Evolutionary conservation across 345 rosid genomes (phyloP), one percentile per base, ranked within the genome.

Genomic region (Aethionema arabicum): DNA sequence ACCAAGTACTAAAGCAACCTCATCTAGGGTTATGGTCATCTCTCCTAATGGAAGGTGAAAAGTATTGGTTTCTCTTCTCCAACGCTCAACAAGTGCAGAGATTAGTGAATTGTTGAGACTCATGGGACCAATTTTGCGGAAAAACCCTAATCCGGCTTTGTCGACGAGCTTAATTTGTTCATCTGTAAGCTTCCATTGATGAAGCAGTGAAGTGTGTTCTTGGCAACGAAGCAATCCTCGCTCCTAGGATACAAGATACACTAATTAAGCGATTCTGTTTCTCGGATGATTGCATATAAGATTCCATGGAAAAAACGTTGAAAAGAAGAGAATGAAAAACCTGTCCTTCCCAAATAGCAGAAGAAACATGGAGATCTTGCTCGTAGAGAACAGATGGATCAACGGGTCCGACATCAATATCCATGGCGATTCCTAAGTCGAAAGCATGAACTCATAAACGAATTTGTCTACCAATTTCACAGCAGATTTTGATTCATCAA

Each of bases 141-240:
- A 64, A 70, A 69, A 74, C 12, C 88, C 82, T 56, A 87, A 87
- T 61, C 95, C 95, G 36, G 90, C 81, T 76, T 72, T 79, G 62
- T 87, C 85, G 2, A 84, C 90, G 63, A 81, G 77, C 68, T 82
- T 82, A 5, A 76, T 75, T 52, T 84, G 95, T 72, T 59, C 69
- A 5, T 74, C 56, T 0, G 73, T 84, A 40, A 87, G 83, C 52
- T 65, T 81, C 95, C 90, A 84, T 45, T 84, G 85, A 32, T 81
- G 86, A 38, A 84, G 73, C 42, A 82, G 70, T 2, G 90, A 84
- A 14, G 90, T 84, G 67, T 87, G 95, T 66, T 87, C 88, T 46
- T 84, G 95, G 51, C 90, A 87, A 70, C 95, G 81, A 55, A 84
- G 86, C 4, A 83, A 79, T 21, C 86, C 90, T 21, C 90, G 82